Evolutionary conservation across 108 stramenopile species (phyloP), one percentile per base, ranked within the genome.

Genomic region (Nitzschia palea): DNA sequence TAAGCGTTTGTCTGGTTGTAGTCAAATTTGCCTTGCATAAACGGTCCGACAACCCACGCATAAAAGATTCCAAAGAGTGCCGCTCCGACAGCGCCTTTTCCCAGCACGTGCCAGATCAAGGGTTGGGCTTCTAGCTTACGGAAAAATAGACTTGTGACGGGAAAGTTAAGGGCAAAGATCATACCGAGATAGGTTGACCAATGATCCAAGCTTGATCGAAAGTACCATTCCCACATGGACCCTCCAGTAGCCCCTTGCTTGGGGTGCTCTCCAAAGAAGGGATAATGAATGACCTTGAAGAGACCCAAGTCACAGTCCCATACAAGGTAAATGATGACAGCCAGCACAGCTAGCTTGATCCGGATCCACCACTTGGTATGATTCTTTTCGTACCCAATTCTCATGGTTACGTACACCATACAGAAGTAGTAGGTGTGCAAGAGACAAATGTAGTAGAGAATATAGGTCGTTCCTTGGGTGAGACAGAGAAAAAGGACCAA

Each of bases 391-490:
- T 67, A 77, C 17, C 65, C 78, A 43, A 93, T 79, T 43, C 83
- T 81, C 97, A 99, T 98, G 55, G 86, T 80, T 20, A 72, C 82
- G 65, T 95, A 98, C 8, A 98, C 97, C 86, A 99, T 91, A 22
- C 96, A 74, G 63, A 98, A 98, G 86, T 86, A 97, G 76, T 95
- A 97, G 45, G 97, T 98, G 71, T 99, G 98, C 72, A 99, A 74
- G 12, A 97, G 96, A 59, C 97, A 98, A 58, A 98, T 97, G 73
- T 98, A 97, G 76, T 99, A 99, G 1, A 99, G 91, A 70, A 99
- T 95, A 76, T 95, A 99, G 44, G 89, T 87, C 42, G 96, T 99
- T 44, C 89, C 92, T 70, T 94, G 94, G 4, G 88, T 86, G 55
- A 95, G 63, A 67, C 94, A 96, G 32, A 98, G 77, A 44, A 97